Evolutionary conservation across 2,329 filamentous ascomycete genomes (phyloP).

Genomic region (Alternaria sp.): DNA sequence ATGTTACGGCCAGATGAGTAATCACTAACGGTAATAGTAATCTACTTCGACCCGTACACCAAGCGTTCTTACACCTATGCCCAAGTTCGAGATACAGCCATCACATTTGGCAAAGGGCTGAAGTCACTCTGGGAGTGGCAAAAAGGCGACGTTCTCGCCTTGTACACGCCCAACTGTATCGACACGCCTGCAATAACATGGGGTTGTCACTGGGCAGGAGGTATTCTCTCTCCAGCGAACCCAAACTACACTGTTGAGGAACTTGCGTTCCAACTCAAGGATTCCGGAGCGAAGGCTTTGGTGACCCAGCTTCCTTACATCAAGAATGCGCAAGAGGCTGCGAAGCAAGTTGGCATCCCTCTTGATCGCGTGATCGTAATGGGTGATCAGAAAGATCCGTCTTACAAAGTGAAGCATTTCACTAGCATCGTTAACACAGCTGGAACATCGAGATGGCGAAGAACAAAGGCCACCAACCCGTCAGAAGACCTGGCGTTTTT

Average conservation of each 20-base stretch:
- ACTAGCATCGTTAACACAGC: conserved; percentile 72
- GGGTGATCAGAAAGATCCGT: conserved; percentile 71
- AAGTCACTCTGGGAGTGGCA: conserved; percentile 78
- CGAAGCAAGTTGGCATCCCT: conserved; percentile 73
- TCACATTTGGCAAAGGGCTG: conserved; percentile 83
- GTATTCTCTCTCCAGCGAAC: conserved; percentile 84
- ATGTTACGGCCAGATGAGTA: background rate
- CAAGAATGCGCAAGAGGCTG: conserved; percentile 71
- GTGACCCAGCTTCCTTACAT: conserved; percentile 77
- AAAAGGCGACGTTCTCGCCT: conserved; percentile 81
- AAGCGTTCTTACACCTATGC: conserved; percentile 74
- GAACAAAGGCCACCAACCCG: conserved; percentile 68
- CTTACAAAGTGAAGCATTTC: conserved; percentile 73
- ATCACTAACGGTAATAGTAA: conserved; percentile 61
- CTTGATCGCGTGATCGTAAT: conserved; percentile 78
- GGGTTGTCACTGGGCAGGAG: conserved; percentile 85
- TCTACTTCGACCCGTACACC: conserved; percentile 80
- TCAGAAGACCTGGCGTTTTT: conserved; percentile 81
- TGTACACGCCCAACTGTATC: conserved; percentile 84
- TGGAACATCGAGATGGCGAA: conserved; percentile 66
- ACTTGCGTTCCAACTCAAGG: conserved; percentile 82
- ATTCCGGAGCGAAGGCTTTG: conserved; percentile 77
- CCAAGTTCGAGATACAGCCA: conserved; percentile 70
- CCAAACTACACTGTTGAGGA: conserved; percentile 86
- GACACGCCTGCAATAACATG: conserved; percentile 81